Conservation (phyloP, 371 early-diverging fungal species). For the Apophysomyces sp. region DNA sequence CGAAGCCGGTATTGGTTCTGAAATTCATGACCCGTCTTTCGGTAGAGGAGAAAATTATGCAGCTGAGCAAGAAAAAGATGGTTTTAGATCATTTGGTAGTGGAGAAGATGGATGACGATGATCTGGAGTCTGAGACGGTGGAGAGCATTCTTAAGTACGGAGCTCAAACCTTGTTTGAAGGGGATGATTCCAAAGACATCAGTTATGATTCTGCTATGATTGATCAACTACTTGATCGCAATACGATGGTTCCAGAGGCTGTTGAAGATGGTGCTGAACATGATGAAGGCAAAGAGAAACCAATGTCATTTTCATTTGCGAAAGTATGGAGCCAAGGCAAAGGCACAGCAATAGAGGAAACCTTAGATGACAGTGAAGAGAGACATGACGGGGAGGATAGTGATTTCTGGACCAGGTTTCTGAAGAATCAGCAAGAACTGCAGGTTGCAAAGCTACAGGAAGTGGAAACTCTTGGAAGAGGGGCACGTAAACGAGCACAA, state of each 20-base stretch:
- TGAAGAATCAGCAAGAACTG: conserved; percentile 22
- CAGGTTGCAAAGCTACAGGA: conserved; percentile 9
- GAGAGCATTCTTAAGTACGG: conserved; percentile 80
- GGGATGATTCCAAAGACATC: conserved; percentile 53
- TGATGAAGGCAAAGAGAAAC: conserved; percentile 12
- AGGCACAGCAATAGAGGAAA: conserved; percentile 22
- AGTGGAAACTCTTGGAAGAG: conserved; percentile 28
- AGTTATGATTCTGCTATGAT: conserved; percentile 60
- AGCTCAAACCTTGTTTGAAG: conserved; percentile 77
- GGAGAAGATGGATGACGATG: conserved; percentile 70
- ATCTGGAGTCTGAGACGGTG: conserved; percentile 60
- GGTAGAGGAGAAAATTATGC: conserved; percentile 74
- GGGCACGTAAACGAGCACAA: conserved; percentile 37
- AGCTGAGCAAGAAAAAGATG: conserved; percentile 84
- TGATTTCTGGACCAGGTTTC: conserved; percentile 52
- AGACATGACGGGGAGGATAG: conserved; percentile 17
- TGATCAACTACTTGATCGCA: conserved; percentile 66
- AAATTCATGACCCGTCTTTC: conserved; percentile 83
- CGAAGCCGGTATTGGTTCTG: conserved; percentile 80
- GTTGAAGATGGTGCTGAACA: conserved; percentile 18
- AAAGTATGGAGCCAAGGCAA: conserved; percentile 39
- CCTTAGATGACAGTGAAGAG: conserved; percentile 2
- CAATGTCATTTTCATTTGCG: conserved; percentile 42
- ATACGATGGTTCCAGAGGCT: conserved; percentile 21
- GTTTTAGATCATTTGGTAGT: conserved; percentile 86